Evolutionary conservation across 371 early-diverging fungal genomes (phyloP), one percentile per base, ranked within the genome.

Genomic region (Syncephalis fuscata): DNA sequence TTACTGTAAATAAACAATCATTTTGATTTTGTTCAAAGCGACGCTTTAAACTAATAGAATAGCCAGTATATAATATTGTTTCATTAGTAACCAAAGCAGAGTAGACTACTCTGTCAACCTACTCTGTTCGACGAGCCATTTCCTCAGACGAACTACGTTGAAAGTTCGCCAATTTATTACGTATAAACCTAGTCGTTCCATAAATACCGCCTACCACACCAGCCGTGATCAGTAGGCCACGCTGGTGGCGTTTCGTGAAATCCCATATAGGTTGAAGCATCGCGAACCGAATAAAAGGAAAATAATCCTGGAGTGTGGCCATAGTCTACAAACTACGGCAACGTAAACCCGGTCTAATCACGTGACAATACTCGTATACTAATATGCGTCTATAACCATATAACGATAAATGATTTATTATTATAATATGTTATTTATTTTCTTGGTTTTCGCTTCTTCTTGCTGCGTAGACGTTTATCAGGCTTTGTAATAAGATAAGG

Each of bases 11-110:
- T 20, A 78, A 66, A 59, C 90, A 88, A 62, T 93, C 94, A 48
- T 82, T 78, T 59, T 84, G 87, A 63, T 89, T 90, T 62, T 88
- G 86, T 52, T 89, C 85, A 55, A 90, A 91, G 15, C 91, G 81
- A 38, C 85, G 70, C 52, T 80, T 79, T 40, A 88, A 65, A 52
- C 82, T 86, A 57, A 26, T 9, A 41, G 32, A 32, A 36, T 10
- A 19, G 49, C 14, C 39, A 22, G 36, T 36, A 11, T 8, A 42
- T 45, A 40, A 21, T 50, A 40, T 23, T n/a, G n/a, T n/a, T n/a
- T n/a, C n/a, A n/a, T n/a, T n/a, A n/a, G n/a, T n/a, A n/a, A n/a
- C n/a, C n/a, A n/a, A n/a, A n/a, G n/a, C n/a, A n/a, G n/a, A n/a
- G n/a, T n/a, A n/a, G n/a, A n/a, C n/a, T 32, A 32, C 11, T 32